Evolutionary conservation across 2,329 filamentous ascomycete species (phyloP).

Genomic region (Colletotrichum costaricense): DNA sequence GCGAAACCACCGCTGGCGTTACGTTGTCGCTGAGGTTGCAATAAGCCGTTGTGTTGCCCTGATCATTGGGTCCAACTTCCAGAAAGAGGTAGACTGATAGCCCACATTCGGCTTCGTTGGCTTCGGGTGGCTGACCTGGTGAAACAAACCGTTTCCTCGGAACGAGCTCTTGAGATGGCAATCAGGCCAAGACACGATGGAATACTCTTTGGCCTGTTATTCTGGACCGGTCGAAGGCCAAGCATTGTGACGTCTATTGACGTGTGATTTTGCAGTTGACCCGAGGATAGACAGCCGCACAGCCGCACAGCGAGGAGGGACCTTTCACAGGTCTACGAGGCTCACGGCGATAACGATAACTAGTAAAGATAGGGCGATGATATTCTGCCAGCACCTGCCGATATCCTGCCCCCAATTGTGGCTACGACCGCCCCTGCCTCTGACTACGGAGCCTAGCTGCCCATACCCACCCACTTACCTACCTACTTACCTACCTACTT

Average conservation of each 20-base stretch:
- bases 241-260: slow-evolving; percentile 11
- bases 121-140: slow-evolving; percentile 11
- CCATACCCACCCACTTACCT: too few species aligned
- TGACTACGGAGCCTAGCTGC: too few species aligned
- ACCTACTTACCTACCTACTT: too few species aligned
- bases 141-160: slow-evolving; percentile 20
- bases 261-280: neutral
- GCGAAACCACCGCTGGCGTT: slow-evolving; percentile 23
- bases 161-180: neutral
- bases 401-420: too few species aligned
- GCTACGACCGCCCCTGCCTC: too few species aligned
- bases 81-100: neutral
- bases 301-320: neutral
- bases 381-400: too few species aligned
- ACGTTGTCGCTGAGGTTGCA: slow-evolving; percentile 25
- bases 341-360: neutral
- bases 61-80: slow-evolving; percentile 9
- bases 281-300: neutral
- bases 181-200: neutral
- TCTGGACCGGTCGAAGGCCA: slow-evolving; percentile 3
- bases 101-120: neutral
- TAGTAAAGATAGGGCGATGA: neutral
- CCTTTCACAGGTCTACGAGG: neutral
- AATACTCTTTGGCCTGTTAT: neutral
- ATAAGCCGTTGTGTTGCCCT: neutral